phyloP scores from a whole-genome alignment of 257 asterid species.

The Ophiorrhiza pumila region DNA sequence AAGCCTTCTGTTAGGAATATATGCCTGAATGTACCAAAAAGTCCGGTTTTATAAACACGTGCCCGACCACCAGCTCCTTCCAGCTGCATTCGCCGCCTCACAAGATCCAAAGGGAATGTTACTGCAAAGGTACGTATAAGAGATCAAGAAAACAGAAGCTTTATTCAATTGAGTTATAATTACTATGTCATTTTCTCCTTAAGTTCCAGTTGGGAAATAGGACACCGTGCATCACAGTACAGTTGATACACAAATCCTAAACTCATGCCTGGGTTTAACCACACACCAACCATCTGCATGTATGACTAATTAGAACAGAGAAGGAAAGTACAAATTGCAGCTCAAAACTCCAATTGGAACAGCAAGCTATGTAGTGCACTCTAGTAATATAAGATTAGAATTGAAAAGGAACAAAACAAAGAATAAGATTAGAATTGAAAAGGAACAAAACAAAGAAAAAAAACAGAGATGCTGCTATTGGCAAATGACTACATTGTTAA shows the following conservation, averaged over 20 bases:
- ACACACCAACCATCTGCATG: constrained; percentile 6
- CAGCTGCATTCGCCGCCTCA: constrained; percentile 83
- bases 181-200: neutral
- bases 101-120: constrained; percentile 77
- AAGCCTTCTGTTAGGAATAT: constrained; percentile 54
- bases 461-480: neutral
- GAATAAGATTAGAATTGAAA: no score
- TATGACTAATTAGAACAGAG: neutral
- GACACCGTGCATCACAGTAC: neutral
- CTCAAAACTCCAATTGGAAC: neutral
- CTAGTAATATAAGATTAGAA: no score
- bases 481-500: neutral
- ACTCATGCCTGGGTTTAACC: constrained; percentile 9
- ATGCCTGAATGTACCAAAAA: constrained; percentile 56
- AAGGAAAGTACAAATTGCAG: neutral
- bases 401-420: no score
- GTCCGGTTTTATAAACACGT: constrained; percentile 58
- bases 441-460: neutral
- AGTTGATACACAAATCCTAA: neutral
- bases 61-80: constrained; percentile 87
- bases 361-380: neutral
- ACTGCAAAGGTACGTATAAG: constrained; percentile 46
- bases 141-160: neutral
- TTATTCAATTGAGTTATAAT: neutral
- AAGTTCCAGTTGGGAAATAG: constrained; percentile 4